phyloP scores from a whole-genome alignment of 352 stramenopile species.

The Phytophthora citricola region DNA sequence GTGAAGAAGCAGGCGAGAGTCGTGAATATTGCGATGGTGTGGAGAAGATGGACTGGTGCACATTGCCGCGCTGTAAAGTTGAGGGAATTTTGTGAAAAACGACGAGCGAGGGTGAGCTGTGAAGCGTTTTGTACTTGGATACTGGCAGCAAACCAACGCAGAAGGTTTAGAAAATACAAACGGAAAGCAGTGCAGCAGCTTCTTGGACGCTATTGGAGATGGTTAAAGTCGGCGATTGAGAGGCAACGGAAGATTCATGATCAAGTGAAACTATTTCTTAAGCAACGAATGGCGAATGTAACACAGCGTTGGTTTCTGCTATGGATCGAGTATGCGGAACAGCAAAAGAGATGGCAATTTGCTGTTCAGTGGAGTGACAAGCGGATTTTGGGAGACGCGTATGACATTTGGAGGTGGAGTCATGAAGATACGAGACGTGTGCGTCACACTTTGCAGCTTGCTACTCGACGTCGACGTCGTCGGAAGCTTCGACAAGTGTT shows the following conservation, averaged over 20 bases:
- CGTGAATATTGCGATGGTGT: not conserved
- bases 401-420: conserved; percentile 26
- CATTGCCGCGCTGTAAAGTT: conserved; percentile 2
- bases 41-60: conserved; percentile 20
- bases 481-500: conserved; percentile 15
- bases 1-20: conserved; percentile 3
- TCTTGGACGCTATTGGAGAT: conserved; percentile 30
- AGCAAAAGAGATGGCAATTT: conserved; percentile 27
- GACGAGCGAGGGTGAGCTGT: conserved; percentile 5
- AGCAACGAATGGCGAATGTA: conserved; percentile 1
- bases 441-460: conserved; percentile 24
- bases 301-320: conserved; percentile 6
- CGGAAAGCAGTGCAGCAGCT: conserved; percentile 11
- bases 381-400: conserved; percentile 20
- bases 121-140: conserved; percentile 27
- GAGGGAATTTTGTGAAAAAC: conserved; percentile 10
- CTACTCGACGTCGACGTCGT: conserved; percentile 24
- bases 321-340: conserved; percentile 30
- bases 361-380: conserved; percentile 30
- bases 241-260: conserved; percentile 11
- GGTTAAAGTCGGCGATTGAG: conserved; percentile 16
- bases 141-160: conserved; percentile 1
- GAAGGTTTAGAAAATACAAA: conserved; percentile 15
- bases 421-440: conserved; percentile 15
- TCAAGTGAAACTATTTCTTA: conserved; percentile 10